Base-by-base conservation (phyloP, 2,329 filamentous ascomycete genomes). In the Xylariaceae sp. region DNA sequence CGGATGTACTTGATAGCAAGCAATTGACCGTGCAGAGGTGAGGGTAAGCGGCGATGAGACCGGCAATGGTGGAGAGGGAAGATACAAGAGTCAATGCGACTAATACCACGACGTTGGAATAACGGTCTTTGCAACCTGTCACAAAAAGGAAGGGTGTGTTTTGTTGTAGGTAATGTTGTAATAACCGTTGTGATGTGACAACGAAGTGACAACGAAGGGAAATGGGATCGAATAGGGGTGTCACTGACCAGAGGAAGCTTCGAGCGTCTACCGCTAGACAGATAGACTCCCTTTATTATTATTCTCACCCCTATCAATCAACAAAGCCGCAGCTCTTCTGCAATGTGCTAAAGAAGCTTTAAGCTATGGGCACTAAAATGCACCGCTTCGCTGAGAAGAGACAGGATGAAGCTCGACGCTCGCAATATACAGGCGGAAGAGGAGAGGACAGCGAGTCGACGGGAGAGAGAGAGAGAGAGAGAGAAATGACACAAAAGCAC, bases 201-300 rank as follows among this genome's bases (percentile, higher is more conserved):
- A 57, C 56, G 60, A 6, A 7, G 9, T 9, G 27, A 7, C 9
- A 26, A 11, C 3, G 27, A 29, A 12, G 9, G 6, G 12, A 43
- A 43, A 8, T 60, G 61, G 58, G 57, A 45, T 59, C 50, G 47
- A 58, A 60, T 54, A 58, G 58, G 59, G 31, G 45, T 51, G 27
- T 39, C 57, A 66, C 64, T 66, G 62, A 67, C 65, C 66, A 64
- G 60, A 62, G 55, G 56, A 59, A 59, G 58, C 59, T 61, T 60
- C 59, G 49, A 49, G 57, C 56, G 54, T 37, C 35, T 37, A 55
- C 47, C 19, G 19, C 19, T 19, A 19, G 19, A 19, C 19, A 19
- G 49, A 50, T 53, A 48, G 53, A 31, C 42, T 53, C 34, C 51
- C 50, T 53, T 39, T 39, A 41, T 52, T 12, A 37, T 53, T 42